Base-by-base conservation (phyloP, 2,329 filamentous ascomycete genomes). In the Colletotrichum sp. region DNA sequence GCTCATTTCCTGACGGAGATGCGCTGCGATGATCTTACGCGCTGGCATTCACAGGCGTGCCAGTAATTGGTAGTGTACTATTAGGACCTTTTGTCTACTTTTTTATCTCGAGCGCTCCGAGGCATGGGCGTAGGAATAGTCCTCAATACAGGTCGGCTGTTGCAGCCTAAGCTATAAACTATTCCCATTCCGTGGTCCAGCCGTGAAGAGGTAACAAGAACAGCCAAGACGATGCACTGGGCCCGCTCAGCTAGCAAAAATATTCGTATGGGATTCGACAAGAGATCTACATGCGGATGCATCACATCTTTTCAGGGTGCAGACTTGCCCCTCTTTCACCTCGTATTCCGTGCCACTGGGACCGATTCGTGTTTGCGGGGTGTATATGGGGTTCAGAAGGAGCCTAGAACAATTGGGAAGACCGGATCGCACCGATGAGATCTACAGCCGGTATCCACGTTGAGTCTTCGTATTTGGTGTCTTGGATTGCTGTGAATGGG, bases 41-140 rank as follows among this genome's bases (percentile, higher is more conserved):
- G 52, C 72, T 66, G 36, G 28, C 48, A 18, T 65, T 75, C 34
- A 34, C 52, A 71, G 74, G 69, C 67, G 55, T 77, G 76, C 70
- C 74, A 67, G 48, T 77, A 77, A 77, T 77, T 72, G 72, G 59
- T 76, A 76, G 69, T 77, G 76, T 77, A 77, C 66, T 67, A 77
- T 76, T 74, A 76, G 66, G 67, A 67, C 74, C 67, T 77, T 67
- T 72, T 71, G 74, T 67, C 65, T 72, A 72, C 68, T 77, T 72
- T 72, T 67, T 67, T 60, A 72, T 68, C 60, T 76, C 63, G 68
- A 72, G 32, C 67, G 72, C 72, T 67, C 72, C 74, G 52, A 71
- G 55, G 61, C 32, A 73, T 59, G 66, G 61, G 66, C 52, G 67
- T 61, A 75, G 71, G 61, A 75, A 55, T 66, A 76, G 67, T 76